Base-by-base conservation (phyloP, 2,329 filamentous ascomycete genomes). In the Exophiala sideris region DNA sequence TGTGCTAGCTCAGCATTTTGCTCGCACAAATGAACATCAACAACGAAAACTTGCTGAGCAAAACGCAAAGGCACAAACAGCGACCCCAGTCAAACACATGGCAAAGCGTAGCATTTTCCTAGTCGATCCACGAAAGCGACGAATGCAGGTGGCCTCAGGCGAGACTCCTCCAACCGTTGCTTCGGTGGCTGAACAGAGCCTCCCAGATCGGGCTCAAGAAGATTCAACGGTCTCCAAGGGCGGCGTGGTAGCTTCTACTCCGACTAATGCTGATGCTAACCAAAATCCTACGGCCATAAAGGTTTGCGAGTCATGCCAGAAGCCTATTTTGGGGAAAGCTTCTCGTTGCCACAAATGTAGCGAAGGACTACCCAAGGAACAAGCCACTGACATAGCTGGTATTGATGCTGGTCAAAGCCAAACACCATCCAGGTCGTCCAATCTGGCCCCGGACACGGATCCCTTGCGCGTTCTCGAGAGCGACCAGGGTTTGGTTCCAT, bases 311-410 rank as follows among this genome's bases (percentile, higher is more conserved):
- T 10, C 24, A 7, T 53, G 50, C 36, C 36, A 42, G 9, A 48
- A 49, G 20, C 6, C 36, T 5, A 53, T 48, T 2, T 20, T 53
- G 10, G 48, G 48, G 45, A 24, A 2, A 8, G 16, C 24, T 16
- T 35, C 35, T 38, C 45, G 24, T 7, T 53, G 50, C 32, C 29
- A 38, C 16, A 44, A 16, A 12, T 53, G 50, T 18, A 42, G 3
- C 20, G 38, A 42, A 18, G n/a, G 10, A 12, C n/a, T 7, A 35
- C n/a, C 16, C 1, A 12, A 8, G 11, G 46, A n/a, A 48, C 11
- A 16, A 3, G 18, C 20, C 16, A 5, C 8, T 20, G 7, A 9
- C 16, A 24, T 2, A 42, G 3, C 40, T 8, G 20, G 16, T 9
- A 21, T 24, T 11, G 16, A 21, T 20, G 40, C 11, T 20, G 18